Base-by-base conservation (phyloP, 2,329 filamentous ascomycete species). In the Verticillium dahliae region DNA sequence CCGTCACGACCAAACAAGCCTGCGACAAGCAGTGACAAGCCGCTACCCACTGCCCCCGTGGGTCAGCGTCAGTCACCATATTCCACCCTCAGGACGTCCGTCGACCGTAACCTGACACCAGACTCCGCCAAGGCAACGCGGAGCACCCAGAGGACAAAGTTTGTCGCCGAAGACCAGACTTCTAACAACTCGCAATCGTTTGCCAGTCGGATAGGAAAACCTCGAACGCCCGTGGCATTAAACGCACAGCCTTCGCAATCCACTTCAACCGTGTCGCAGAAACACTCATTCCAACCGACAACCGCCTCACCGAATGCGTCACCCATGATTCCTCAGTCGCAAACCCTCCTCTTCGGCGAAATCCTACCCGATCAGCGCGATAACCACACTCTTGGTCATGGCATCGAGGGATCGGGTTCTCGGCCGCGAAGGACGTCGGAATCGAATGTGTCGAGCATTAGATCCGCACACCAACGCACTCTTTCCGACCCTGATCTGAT, bases 331-430 rank as follows among this genome's bases (percentile, higher is more conserved):
- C 71, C 69, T 37, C 72, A 73, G 64, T 67, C 77, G 57, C 79
- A 80, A 60, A 81, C 81, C 64, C 83, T 90, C 39, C 76, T 93
- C 22, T 94, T 94, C 75, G 90, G 90, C 41, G 91, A 93, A 73
- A 83, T 93, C 66, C 76, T 86, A 34, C 81, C 85, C n/a, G 79
- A 85, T 41, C 80, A 85, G 66, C 80, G 79, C 67, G 79, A 84
- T 66, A 70, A 79, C 33, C 73, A 78, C 22, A 76, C 81, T 57
- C 76, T 80, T 59, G 86, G 85, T 5, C 86, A 85, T 75, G 88
- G 87, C 59, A 89, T 90, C 65, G 78, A 82, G 63, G 69, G 67
- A 58, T 64, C 62, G n/a, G 72, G 74, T 38, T 69, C 77, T 58
- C 76, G 81, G 58, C 78, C 80, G 63, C 80, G 88, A 65, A 82